Percentiles rank a stretch among this genome's conserved stretches.
phyloP scores from a whole-genome alignment of 1,284 basidiomycete genomes.

The Salmacisia buchloeana region DNA sequence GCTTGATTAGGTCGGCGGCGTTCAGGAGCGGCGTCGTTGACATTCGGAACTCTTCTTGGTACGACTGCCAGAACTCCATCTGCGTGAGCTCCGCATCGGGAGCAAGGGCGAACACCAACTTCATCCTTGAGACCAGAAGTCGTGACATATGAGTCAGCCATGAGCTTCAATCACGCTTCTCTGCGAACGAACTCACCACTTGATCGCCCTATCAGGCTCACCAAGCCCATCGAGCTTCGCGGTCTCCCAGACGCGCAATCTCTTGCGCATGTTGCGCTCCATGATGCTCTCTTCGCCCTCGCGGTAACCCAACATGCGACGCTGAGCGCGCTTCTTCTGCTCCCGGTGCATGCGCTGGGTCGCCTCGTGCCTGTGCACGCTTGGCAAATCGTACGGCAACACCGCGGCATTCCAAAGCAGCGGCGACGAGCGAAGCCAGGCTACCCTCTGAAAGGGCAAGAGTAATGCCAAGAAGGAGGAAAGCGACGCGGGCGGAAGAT shows the following conservation, averaged over 20 bases:
- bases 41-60: constrained; percentile 60
- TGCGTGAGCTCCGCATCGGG: constrained; percentile 72
- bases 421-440: constrained; percentile 3
- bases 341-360: not conserved
- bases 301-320: not conserved
- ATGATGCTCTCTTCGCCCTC: constrained; percentile 18
- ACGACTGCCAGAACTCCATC: constrained; percentile 82
- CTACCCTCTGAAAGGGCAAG: constrained; percentile 1
- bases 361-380: not conserved
- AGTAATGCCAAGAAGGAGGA: not conserved
- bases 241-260: constrained; percentile 26
- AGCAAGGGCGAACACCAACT: constrained; percentile 66
- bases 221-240: constrained; percentile 19
- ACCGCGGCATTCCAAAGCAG: not conserved
- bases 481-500: not conserved
- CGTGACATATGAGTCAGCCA: not conserved
- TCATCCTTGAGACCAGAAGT: constrained; percentile 62
- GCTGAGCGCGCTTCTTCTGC: not conserved
- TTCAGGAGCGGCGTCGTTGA: constrained; percentile 55
- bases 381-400: not conserved
- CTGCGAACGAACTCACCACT: constrained; percentile 27
- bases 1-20: constrained; percentile 81
- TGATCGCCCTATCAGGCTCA: constrained; percentile 39
- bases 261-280: constrained; percentile 17
- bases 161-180: too few relatives aligned